Evolutionary conservation across 2,329 filamentous ascomycete species (phyloP).

Genomic region (Coccinonectria pachysandricola): DNA sequence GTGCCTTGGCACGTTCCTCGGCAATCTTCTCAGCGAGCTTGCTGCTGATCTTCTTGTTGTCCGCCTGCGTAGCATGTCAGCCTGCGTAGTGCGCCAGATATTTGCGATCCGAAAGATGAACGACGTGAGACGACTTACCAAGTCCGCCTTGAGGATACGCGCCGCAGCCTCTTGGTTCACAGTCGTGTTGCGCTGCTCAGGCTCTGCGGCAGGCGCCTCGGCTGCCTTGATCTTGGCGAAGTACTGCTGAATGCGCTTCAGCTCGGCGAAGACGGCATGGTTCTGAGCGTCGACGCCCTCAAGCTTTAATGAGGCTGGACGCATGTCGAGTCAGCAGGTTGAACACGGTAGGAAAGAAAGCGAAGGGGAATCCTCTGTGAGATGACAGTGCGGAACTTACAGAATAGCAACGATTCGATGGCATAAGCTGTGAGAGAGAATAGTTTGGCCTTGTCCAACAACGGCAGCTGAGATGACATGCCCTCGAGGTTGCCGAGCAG

Average conservation of each 20-base stretch:
- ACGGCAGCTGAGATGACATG: constrained; percentile 65
- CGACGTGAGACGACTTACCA: constrained; percentile 42
- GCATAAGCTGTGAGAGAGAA: constrained; percentile 82
- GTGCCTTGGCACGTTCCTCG: constrained; percentile 43
- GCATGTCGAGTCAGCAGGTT: constrained; percentile 1
- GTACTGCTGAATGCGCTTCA: constrained; percentile 80
- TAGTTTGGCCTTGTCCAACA: constrained; percentile 93
- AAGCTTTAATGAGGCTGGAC: constrained; percentile 58
- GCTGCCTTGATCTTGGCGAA: constrained; percentile 80
- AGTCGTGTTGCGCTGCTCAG: constrained; percentile 38
- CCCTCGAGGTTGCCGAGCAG: constrained; percentile 58
- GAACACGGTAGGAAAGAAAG: background rate
- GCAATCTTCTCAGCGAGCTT: constrained; percentile 47
- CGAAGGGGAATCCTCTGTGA: no score
- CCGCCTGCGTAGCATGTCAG: constrained; percentile 25
- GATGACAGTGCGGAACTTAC: constrained; percentile 43
- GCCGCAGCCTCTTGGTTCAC: constrained; percentile 69
- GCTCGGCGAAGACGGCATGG: constrained; percentile 76
- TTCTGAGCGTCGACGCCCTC: constrained; percentile 72
- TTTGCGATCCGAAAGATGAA: background rate
- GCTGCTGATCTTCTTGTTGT: constrained; percentile 40
- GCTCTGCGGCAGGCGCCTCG: constrained; percentile 45
- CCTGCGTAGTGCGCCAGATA: no score
- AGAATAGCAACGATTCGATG: constrained; percentile 83
- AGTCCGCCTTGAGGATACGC: constrained; percentile 71